Evolutionary conservation across 1,139 yeast genomes (phyloP).

Genomic region (Kurtzmaniella natalensis): DNA sequence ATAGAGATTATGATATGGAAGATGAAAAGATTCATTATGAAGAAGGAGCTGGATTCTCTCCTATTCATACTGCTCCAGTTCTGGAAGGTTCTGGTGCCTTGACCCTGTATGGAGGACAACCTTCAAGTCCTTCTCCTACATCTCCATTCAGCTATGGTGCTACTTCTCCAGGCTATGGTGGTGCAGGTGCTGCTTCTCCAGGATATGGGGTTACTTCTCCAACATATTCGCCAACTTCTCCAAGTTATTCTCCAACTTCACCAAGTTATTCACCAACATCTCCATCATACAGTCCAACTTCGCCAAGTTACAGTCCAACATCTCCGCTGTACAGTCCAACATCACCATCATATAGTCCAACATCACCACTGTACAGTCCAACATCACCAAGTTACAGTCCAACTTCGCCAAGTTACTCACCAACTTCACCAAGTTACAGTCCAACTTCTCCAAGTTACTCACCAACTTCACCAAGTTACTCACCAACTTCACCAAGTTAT

Average conservation of each 20-base stretch:
- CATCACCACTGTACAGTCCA: conserved; percentile 53
- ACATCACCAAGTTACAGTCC: conserved; percentile 65
- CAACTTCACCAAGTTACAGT: conserved; percentile 59
- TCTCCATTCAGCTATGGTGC: conserved; percentile 61
- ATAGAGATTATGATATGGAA: conserved; percentile 75
- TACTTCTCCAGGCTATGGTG: conserved; percentile 58
- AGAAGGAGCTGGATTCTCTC: conserved; percentile 89
- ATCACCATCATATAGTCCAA: conserved; percentile 53
- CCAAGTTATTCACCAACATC: conserved; percentile 73
- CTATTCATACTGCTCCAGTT: conserved; percentile 83
- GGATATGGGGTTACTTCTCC: conserved; percentile 74
- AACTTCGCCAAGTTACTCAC: conserved; percentile 60
- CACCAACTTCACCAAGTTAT: conserved; percentile 55
- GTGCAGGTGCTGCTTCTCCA: conserved; percentile 68
- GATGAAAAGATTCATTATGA: conserved; percentile 73
- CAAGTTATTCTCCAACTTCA: conserved; percentile 67
- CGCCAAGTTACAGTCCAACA: conserved; percentile 68
- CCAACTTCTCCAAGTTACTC: conserved; percentile 61
- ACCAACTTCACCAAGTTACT: conserved; percentile 43
- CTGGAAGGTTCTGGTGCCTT: conserved; percentile 85
- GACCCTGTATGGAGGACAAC: conserved; percentile 81
- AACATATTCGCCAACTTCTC: conserved; percentile 69
- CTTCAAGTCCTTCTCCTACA: conserved; percentile 49
- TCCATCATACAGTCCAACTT: conserved; percentile 65
- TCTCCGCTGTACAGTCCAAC: conserved; percentile 78